Percentiles rank a stretch among this genome's conserved stretches.
Evolutionary conservation across 2,329 filamentous ascomycete genomes (phyloP).

Genomic region (Capronia americana): DNA sequence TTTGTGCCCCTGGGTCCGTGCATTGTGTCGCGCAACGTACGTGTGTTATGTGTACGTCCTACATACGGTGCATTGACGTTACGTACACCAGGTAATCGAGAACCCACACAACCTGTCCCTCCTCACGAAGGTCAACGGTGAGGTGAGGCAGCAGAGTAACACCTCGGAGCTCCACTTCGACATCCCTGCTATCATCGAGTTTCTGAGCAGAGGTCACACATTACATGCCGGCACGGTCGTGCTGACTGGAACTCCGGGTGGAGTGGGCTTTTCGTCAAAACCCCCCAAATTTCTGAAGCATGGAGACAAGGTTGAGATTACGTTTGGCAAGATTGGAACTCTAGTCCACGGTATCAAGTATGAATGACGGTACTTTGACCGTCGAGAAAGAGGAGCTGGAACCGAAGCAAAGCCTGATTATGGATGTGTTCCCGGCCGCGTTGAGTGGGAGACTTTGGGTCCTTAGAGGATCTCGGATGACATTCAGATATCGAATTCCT

Average conservation of each 20-base stretch:
- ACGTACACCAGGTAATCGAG: background rate
- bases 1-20: slow-evolving; percentile 47
- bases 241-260: slow-evolving; percentile 7
- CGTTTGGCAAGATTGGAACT: slow-evolving; percentile 9
- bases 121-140: slow-evolving; percentile 11
- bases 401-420: no score
- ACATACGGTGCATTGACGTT: background rate
- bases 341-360: slow-evolving; percentile 12
- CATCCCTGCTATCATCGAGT: slow-evolving; percentile 11
- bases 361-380: background rate
- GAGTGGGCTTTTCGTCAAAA: slow-evolving; percentile 9
- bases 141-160: slow-evolving; percentile 12
- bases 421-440: no score
- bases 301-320: slow-evolving; percentile 12
- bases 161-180: slow-evolving; percentile 14
- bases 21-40: slow-evolving; percentile 41
- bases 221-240: slow-evolving; percentile 9
- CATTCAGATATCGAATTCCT: no score
- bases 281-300: slow-evolving; percentile 5
- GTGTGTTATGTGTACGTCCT: background rate
- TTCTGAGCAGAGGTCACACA: slow-evolving; percentile 1
- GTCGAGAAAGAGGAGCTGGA: no score
- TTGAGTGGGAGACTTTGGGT: no score
- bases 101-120: slow-evolving; percentile 11
- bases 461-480: no score